Evolutionary conservation across 1,139 yeast species (phyloP), one percentile per base, ranked within the genome.

Genomic region (Suhomyces kunorum): DNA sequence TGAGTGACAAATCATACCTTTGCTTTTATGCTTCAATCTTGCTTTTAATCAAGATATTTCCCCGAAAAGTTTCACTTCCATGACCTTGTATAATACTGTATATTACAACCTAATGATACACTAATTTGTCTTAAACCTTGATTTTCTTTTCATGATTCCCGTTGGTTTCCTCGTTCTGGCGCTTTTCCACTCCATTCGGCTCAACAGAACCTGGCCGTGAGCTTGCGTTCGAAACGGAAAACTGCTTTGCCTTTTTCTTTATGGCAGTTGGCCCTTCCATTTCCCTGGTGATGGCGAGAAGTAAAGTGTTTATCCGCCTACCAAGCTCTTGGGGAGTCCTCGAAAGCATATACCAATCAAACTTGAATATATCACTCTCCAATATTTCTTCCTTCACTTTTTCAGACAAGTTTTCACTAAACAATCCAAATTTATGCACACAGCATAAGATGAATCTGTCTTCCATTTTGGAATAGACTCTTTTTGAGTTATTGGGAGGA

Each of bases 401-500:
- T 49, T 90, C 96, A 50, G 78, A 81, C 32, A 92, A 68, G 42
- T 80, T 76, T 28, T 84, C 87, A 23, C 80, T 69, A 52, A 82
- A 79, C 16, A 90, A 66, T 0, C 98, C 98, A 51, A 82, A 76
- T 49, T 85, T 82, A 59, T 87, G 76, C 31, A 88, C 85, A 50
- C 84, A 81, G 26, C 79, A 68, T 40, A 94, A 64, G 38, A 92
- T 68, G 57, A 86, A 92, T 41, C 96, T 76, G 57, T 92, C 98
- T 59, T 92, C 98, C 1, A 80, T 73, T 39, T 86, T 86, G 5
- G 95, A 83, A 58, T 88, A 92, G 6, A 87, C 77, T 53, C 94
- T 70, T 54, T 88, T 85, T 26, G 97, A 88, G 58, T 88, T 89
- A 55, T 88, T 88, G n/a, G 95, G 94, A 0, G 97, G 97, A 53